Evolutionary conservation across 2,329 filamentous ascomycete species (phyloP), one percentile per base, ranked within the genome.

Genomic region (Beauveria scarabaeidicola): DNA sequence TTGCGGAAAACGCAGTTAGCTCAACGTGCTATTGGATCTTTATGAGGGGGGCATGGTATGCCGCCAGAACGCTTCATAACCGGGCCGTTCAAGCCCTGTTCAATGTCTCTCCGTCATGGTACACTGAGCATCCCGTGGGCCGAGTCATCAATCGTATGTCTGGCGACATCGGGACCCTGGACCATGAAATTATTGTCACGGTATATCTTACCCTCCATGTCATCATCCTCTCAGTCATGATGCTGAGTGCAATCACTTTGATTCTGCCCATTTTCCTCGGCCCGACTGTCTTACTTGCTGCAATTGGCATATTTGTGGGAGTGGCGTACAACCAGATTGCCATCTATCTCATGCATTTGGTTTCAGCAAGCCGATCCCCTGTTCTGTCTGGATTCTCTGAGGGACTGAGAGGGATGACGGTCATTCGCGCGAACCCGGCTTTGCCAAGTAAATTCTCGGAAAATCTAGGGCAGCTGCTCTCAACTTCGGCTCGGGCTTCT

Each of bases 331-430:
- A 78, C 0, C 73, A 77, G 4, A 77, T 76, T 1, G 77, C 76
- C 9, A 72, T 79, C 17, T 72, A 75, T 10, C 69, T 80, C 54
- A 78, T 78, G 64, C 70, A 76, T 1, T 69, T 80, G 3, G 67
- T 72, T 6, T 78, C 78, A 0, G 74, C 77, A 7, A 71, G 77
- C 1, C 76, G 78, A 61, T 82, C 80, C 0, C 81, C 81, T 10
- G 74, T 84, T 3, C 83, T 83, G 63, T 78, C 80, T 1, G 80
- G 82, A 57, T 83, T 83, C 59, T 75, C 78, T 2, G 80, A 82
- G 58, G 80, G 77, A 1, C 68, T 82, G 1, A 74, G 77, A 4
- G 80, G 80, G 0, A 70, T 81, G 36, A 66, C 77, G 5, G 71
- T 81, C 7, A 81, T 84, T 60, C 78, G 81, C 3, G 80, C 79